Percentiles rank a stretch among this genome's conserved stretches.
Conservation (phyloP, 192 early-diverging fungal species). For the Bifiguratus adelaidae region DNA sequence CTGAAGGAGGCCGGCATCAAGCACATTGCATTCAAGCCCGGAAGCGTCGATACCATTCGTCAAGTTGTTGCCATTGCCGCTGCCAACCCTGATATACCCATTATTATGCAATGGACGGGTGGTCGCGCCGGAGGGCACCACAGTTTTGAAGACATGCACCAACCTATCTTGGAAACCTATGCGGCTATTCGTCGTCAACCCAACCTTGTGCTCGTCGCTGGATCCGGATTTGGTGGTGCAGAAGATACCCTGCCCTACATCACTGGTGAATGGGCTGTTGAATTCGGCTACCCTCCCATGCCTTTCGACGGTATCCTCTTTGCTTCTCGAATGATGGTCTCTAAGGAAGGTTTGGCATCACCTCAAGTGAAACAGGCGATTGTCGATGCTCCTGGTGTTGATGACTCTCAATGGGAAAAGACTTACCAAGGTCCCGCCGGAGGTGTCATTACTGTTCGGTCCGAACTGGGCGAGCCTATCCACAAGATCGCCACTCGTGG, state of each 20-base stretch:
- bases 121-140: slow-evolving; percentile 94
- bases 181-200: slow-evolving; percentile 66
- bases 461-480: slow-evolving; percentile 89
- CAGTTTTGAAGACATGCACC: slow-evolving; percentile 92
- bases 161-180: slow-evolving; percentile 80
- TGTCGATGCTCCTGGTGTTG: slow-evolving; percentile 69
- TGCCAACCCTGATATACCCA: slow-evolving; percentile 68
- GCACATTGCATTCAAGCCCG: slow-evolving; percentile 83
- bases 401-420: slow-evolving; percentile 73
- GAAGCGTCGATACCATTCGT: slow-evolving; percentile 65
- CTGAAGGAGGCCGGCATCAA: slow-evolving; percentile 65
- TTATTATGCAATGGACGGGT: slow-evolving; percentile 95
- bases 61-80: slow-evolving; percentile 72
- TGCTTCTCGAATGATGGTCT: slow-evolving; percentile 95
- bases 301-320: slow-evolving; percentile 92
- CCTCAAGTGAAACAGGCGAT: slow-evolving; percentile 79
- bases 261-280: slow-evolving; percentile 82
- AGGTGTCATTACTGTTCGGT: slow-evolving; percentile 77
- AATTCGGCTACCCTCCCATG: slow-evolving; percentile 82
- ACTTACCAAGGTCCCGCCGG: slow-evolving; percentile 69
- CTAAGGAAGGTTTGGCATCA: slow-evolving; percentile 76
- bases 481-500: slow-evolving; percentile 87
- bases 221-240: slow-evolving; percentile 85
- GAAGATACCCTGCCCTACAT: slow-evolving; percentile 82
- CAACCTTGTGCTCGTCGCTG: slow-evolving; percentile 83